A percentile compares a stretch with the other conserved stretches of the same genome.
phyloP scores from a whole-genome alignment of 139 green algal genomes.

The Chlorella vulgaris region DNA sequence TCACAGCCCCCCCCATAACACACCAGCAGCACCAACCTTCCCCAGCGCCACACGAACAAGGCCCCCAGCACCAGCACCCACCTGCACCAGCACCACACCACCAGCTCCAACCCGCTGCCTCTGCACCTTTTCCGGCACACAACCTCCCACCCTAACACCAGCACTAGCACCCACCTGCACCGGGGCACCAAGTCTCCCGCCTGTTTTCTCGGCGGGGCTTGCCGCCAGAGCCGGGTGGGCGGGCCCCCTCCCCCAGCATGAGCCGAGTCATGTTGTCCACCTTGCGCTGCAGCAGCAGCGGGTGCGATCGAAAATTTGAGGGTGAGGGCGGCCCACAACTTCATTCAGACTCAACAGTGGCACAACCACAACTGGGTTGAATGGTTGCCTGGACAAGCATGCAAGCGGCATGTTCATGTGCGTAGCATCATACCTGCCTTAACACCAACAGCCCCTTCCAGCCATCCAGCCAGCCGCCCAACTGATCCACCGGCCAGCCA shows the following conservation, averaged over 20 bases:
- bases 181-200: conserved; percentile 60
- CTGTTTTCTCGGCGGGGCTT: conserved; percentile 46
- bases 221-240: not conserved
- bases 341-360: too few species aligned
- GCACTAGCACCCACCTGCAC: conserved; percentile 1
- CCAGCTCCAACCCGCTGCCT: not conserved
- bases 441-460: too few species aligned
- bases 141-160: not conserved
- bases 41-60: too few species aligned
- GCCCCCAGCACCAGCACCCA: too few species aligned
- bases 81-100: not conserved
- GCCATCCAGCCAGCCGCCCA: not conserved
- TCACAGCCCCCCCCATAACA: too few species aligned
- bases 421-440: too few species aligned
- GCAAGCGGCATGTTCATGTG: too few species aligned
- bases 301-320: too few species aligned
- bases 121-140: not conserved
- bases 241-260: conserved; percentile 42
- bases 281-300: conserved; percentile 56
- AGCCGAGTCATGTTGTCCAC: conserved; percentile 56
- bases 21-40: too few species aligned
- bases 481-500: not conserved
- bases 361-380: too few species aligned
- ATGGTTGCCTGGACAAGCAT: too few species aligned
- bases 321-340: too few species aligned